phyloP scores from a whole-genome alignment of 768 basidiomycete species.

The Collybia nuda region DNA sequence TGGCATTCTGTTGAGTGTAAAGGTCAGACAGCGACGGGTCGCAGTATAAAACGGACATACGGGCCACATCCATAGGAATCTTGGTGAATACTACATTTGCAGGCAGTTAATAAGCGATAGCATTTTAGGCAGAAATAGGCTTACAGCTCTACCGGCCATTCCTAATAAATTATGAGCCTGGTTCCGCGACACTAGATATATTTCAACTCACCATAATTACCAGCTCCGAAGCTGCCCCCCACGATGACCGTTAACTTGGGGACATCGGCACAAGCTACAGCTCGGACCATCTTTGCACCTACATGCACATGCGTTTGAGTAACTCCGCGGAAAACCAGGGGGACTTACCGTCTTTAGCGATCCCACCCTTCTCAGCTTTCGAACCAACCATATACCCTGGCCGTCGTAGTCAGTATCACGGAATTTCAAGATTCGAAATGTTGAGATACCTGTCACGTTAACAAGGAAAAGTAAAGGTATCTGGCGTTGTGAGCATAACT shows the following conservation, averaged over 20 bases:
- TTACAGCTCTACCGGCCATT: conserved; percentile 90
- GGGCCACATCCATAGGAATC: conserved; percentile 99
- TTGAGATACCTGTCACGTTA: conserved; percentile 76
- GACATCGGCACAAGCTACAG: conserved; percentile 90
- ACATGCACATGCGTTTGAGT: neutral
- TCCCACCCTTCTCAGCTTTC: conserved; percentile 91
- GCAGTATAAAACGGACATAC: conserved; percentile 41
- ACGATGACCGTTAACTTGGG: conserved; percentile 93
- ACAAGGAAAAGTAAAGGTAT: conserved; percentile 93
- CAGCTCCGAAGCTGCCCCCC: conserved; percentile 92
- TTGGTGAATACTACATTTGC: conserved; percentile 73
- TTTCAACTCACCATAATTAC: conserved; percentile 76
- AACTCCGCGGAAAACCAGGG: no score
- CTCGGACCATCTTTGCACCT: conserved; percentile 95
- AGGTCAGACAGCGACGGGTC: conserved; percentile 8
- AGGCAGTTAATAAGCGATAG: conserved; percentile 2
- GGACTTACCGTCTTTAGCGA: conserved; percentile 80
- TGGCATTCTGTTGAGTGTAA: conserved; percentile 64
- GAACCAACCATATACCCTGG: conserved; percentile 94
- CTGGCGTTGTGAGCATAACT: conserved; percentile 87
- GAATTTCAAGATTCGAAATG: neutral
- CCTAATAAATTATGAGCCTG: conserved; percentile 39
- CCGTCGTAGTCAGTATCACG: conserved; percentile 6
- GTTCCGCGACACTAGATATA: conserved; percentile 3
- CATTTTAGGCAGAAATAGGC: conserved; percentile 25